Evolutionary conservation across 2,329 filamentous ascomycete species (phyloP), one percentile per base, ranked within the genome.

Genomic region (Akanthomyces uredinophilus): DNA sequence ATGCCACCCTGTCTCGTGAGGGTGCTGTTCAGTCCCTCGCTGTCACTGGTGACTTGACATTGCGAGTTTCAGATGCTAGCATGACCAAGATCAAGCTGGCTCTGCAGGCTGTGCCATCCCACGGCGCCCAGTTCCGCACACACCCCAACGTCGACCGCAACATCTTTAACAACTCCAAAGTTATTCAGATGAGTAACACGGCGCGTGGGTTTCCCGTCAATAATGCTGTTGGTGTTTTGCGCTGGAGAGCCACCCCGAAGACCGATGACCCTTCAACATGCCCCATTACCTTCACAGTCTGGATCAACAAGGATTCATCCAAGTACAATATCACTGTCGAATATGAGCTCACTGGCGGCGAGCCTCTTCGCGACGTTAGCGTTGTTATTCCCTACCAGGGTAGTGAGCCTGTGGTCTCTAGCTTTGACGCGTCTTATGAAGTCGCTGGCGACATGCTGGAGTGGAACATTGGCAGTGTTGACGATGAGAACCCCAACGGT

Each of bases 101-200:
- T 67, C 83, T 98, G 44, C 82, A 84, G 43, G 87, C 92, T 37
- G 87, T 88, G 65, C 81, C 92, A 49, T 92, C 87, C 49, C 89
- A 92, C 67, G 91, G 91, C 64, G 93, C 89, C 20, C 92, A 97
- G 74, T 95, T 97, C 80, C 90, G 92, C 69, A 95, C 94, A 44
- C 95, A 99, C 74, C 95, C 95, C 58, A 98, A 98, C 73, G 94
- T 99, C 61, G 94, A 99, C 79, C 93, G 91, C 73, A 84, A 85
- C 60, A 81, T 91, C 14, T 99, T 98, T 82, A 92, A 88, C 72
- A 89, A 83, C 72, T 86, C 87, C 69, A 95, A 91, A 73, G 79
- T 84, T 29, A 94, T 99, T 66, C 95, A 98, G 77, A 88, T 98
- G 76, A 92, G 90, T 76, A 96, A 98, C 72, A 83, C 85, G 2